These are phyloP conservation scores for Neocucurbitaria cava DNA, from an alignment of 2,329 filamentous ascomycete genomes.

Conservation along the genomic window DNA sequence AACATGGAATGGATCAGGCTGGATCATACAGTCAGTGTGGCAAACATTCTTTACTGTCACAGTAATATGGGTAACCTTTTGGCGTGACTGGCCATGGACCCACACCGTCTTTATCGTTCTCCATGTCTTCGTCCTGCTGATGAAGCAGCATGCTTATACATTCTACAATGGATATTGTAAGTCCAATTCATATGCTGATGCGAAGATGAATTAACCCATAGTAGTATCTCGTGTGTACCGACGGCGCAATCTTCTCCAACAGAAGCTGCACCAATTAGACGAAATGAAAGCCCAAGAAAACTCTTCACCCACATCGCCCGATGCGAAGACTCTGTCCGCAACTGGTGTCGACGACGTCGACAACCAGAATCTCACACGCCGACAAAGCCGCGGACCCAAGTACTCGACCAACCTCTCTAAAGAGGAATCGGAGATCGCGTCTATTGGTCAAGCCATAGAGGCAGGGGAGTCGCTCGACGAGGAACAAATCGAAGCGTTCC, in stretches of 20 bases:
- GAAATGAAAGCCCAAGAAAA: conserved; percentile 56
- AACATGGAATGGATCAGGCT: conserved; percentile 72
- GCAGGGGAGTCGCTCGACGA: conserved; percentile 65
- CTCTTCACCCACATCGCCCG: conserved; percentile 36
- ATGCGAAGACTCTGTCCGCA: conserved; percentile 6
- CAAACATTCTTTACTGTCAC: conserved; percentile 68
- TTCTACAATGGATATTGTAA: conserved; percentile 77
- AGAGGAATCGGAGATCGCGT: conserved; percentile 64
- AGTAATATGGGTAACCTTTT: conserved; percentile 70
- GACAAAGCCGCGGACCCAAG: conserved; percentile 46
- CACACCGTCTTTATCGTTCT: conserved; percentile 80
- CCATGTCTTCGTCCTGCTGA: conserved; percentile 76
- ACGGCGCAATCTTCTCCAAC: conserved; percentile 51
- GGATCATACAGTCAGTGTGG: conserved; percentile 79
- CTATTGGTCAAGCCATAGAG: conserved; percentile 68
- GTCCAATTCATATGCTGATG: conserved; percentile 11
- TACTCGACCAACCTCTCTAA: conserved; percentile 53
- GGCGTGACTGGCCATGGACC: conserved; percentile 82
- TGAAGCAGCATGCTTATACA: conserved; percentile 84
- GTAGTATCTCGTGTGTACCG: conserved; percentile 58
- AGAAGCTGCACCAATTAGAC: conserved; percentile 65
- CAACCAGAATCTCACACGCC: conserved; percentile 17
- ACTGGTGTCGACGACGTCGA: conserved; percentile 23
- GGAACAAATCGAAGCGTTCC: conserved; percentile 69
- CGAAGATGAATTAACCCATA: not conserved